Evolutionary conservation across 768 basidiomycete species (phyloP).

Genomic region (Amyloporia xantha): DNA sequence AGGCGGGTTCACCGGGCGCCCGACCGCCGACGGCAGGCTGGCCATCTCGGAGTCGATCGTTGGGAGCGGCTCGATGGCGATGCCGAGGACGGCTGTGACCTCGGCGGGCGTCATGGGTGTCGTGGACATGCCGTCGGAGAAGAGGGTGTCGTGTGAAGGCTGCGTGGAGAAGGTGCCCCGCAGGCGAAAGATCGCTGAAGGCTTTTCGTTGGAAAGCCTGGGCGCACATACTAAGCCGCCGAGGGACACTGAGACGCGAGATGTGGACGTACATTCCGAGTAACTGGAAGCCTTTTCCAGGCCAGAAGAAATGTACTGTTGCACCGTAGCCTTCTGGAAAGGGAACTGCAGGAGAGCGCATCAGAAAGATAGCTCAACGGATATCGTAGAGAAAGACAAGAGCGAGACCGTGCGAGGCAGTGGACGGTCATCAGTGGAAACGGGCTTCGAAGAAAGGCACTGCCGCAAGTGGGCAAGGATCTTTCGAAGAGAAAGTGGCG

Average conservation of each 20-base stretch:
- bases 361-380: background rate
- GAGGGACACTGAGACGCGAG: background rate
- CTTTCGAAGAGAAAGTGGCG: too few species aligned
- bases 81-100: constrained; percentile 69
- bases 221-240: too few species aligned
- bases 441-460: too few species aligned
- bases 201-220: constrained; percentile 87
- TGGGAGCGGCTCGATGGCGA: constrained; percentile 71
- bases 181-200: constrained; percentile 82
- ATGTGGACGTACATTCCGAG: constrained; percentile 62
- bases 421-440: too few species aligned
- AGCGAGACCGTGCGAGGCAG: background rate
- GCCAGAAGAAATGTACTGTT: constrained; percentile 82
- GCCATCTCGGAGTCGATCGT: constrained; percentile 55
- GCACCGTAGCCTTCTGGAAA: constrained; percentile 83
- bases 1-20: constrained; percentile 9
- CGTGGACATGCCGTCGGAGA: constrained; percentile 23
- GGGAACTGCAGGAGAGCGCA: constrained; percentile 46
- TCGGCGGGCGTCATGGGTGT: constrained; percentile 24
- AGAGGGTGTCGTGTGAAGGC: constrained; percentile 25
- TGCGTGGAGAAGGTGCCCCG: constrained; percentile 51
- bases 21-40: constrained; percentile 30
- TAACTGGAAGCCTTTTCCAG: constrained; percentile 80
- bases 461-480: too few species aligned
- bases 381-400: background rate